Percentiles rank a stretch among this genome's conserved stretches.
phyloP scores from a whole-genome alignment of 805 yeast species.

The Pichia paraexigua region DNA sequence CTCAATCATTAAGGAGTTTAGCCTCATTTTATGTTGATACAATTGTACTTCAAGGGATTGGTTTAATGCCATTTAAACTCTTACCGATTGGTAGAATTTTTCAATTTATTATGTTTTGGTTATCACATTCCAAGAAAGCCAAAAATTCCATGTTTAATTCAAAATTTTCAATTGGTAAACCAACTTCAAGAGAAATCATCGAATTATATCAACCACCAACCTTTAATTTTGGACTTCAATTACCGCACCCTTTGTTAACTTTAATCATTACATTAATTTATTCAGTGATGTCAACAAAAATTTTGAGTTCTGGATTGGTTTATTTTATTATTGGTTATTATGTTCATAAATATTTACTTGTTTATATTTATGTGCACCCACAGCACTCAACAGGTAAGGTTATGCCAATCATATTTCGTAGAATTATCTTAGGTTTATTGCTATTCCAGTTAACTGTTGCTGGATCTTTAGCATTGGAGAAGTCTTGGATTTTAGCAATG shows the following conservation, averaged over 20 bases:
- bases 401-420: conserved; percentile 84
- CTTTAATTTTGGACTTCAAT: conserved; percentile 81
- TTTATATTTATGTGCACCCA: conserved; percentile 88
- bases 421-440: conserved; percentile 72
- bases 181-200: conserved; percentile 76
- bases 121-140: conserved; percentile 10
- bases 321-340: conserved; percentile 82
- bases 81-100: conserved; percentile 71
- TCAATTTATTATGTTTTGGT: conserved; percentile 60
- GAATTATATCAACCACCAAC: conserved; percentile 79
- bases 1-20: conserved; percentile 69
- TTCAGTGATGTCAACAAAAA: conserved; percentile 83
- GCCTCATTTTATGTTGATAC: conserved; percentile 88
- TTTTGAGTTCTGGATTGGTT: conserved; percentile 72
- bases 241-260: conserved; percentile 87
- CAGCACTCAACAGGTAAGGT: conserved; percentile 96
- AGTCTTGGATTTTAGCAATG: conserved; percentile 69
- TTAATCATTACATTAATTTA: conserved; percentile 79
- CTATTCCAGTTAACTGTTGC: conserved; percentile 90
- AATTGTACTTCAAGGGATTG: conserved; percentile 72
- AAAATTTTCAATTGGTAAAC: conserved; percentile 15
- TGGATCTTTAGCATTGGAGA: conserved; percentile 71
- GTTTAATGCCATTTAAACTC: conserved; percentile 85
- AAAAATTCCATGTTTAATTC: conserved; percentile 31
- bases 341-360: conserved; percentile 83